phyloP scores from a whole-genome alignment of 352 stramenopile genomes.

The Pilasporangium apinafurcum region DNA sequence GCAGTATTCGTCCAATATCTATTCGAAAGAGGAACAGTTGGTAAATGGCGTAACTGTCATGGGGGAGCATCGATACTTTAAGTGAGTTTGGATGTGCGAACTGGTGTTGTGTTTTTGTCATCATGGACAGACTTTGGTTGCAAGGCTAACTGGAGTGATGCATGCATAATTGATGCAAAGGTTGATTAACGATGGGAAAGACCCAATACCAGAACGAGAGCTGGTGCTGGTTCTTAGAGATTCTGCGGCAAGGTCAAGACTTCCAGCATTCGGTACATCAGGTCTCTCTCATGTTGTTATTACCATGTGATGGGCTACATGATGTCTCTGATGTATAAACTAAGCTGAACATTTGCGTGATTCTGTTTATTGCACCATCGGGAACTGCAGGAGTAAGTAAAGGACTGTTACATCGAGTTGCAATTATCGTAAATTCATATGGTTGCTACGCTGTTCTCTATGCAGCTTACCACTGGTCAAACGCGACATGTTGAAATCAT shows the following conservation, averaged over 20 bases:
- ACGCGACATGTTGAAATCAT: slow-evolving; percentile 48
- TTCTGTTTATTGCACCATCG: too few species aligned
- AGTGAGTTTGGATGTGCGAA: slow-evolving; percentile 23
- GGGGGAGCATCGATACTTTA: slow-evolving; percentile 48
- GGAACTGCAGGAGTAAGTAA: too few species aligned
- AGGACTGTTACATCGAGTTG: too few species aligned
- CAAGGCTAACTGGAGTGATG: too few species aligned
- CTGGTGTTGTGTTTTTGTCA: background rate
- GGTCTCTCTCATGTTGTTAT: background rate
- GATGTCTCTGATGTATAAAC: too few species aligned
- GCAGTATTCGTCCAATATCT: slow-evolving; percentile 81
- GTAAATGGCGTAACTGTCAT: slow-evolving; percentile 22
- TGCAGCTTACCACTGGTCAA: too few species aligned
- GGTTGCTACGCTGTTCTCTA: too few species aligned
- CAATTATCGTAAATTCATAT: background rate
- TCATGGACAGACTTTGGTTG: too few species aligned
- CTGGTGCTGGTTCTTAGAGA: slow-evolving; percentile 65
- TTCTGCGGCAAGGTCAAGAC: slow-evolving; percentile 22
- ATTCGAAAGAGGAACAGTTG: slow-evolving; percentile 34
- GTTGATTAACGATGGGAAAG: slow-evolving; percentile 35
- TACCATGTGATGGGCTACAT: too few species aligned
- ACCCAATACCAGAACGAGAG: slow-evolving; percentile 40
- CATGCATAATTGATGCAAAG: background rate
- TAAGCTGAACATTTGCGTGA: too few species aligned
- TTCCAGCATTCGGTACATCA: slow-evolving; percentile 30